These are phyloP conservation scores for Cylindrotheca closterium DNA, from an alignment of 108 stramenopile species.

Conservation along the genomic window DNA sequence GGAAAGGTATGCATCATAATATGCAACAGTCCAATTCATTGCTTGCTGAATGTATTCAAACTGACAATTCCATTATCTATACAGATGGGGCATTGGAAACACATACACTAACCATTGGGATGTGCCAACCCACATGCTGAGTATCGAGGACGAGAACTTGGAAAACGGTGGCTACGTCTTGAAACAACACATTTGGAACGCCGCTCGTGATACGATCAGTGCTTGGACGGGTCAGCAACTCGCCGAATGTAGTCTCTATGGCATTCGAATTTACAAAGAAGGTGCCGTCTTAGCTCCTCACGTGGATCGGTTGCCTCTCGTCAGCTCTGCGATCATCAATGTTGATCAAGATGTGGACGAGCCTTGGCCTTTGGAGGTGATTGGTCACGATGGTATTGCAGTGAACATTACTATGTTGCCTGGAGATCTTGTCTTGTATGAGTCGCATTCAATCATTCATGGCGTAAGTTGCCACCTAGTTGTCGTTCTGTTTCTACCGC, in stretches of 20 bases:
- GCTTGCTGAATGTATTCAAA: too few species aligned
- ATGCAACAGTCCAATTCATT: too few species aligned
- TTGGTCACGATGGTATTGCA: conserved; percentile 88
- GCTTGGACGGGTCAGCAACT: conserved; percentile 75
- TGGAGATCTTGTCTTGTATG: conserved; percentile 87
- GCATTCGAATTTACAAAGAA: conserved; percentile 87
- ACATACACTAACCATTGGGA: conserved; percentile 56
- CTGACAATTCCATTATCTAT: too few species aligned
- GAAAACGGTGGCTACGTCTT: conserved; percentile 44
- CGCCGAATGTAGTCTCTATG: conserved; percentile 71
- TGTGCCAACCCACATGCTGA: conserved; percentile 38
- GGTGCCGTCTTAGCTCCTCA: conserved; percentile 86
- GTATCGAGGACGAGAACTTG: conserved; percentile 31
- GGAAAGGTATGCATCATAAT: conserved; percentile 22
- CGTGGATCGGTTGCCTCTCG: conserved; percentile 85
- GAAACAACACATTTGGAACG: conserved; percentile 57
- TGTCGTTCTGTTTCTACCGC: neutral
- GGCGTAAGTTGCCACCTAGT: conserved; percentile 18
- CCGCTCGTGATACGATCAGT: conserved; percentile 56
- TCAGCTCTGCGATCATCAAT: conserved; percentile 87
- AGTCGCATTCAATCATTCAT: conserved; percentile 70
- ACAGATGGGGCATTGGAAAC: conserved; percentile 10
- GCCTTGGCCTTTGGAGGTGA: conserved; percentile 92
- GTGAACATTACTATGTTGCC: conserved; percentile 87
- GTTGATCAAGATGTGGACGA: conserved; percentile 92